Conservation (phyloP, 495 filamentous ascomycete species). For the Jackrogersella multiformis region DNA sequence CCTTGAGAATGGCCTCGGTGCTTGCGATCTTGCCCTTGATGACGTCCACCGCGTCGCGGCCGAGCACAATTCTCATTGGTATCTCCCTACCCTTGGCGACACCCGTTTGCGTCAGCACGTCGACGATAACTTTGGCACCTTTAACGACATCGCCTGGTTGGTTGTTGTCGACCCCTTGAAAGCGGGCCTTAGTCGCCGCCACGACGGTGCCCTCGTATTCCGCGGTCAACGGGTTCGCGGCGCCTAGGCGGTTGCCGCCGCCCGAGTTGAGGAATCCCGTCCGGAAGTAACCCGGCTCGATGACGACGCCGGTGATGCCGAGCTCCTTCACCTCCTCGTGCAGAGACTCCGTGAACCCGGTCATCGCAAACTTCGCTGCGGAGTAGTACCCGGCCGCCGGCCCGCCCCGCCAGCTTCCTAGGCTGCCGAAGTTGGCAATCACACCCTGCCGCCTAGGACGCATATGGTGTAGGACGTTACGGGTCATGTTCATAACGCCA, state of each 20-base stretch:
- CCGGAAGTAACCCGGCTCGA: constrained; percentile 62
- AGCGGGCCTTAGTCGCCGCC: constrained; percentile 24
- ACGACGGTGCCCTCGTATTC: constrained; percentile 45
- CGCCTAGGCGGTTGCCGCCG: constrained; percentile 39
- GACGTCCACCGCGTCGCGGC: constrained; percentile 44
- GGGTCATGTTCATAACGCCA: constrained; percentile 55
- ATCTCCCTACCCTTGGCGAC: constrained; percentile 48
- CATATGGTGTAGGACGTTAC: constrained; percentile 55
- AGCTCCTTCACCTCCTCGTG: constrained; percentile 54
- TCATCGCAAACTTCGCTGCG: constrained; percentile 57
- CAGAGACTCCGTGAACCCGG: constrained; percentile 53
- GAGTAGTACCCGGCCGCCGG: constrained; percentile 52
- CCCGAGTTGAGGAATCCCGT: constrained; percentile 45
- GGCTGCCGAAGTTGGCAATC: constrained; percentile 59
- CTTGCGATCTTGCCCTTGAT: constrained; percentile 46
- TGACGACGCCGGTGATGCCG: constrained; percentile 52
- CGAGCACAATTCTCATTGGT: constrained; percentile 47
- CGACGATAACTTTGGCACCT: constrained; percentile 56
- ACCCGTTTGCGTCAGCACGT: constrained; percentile 54
- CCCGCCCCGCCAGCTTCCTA: constrained; percentile 48
- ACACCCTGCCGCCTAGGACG: constrained; percentile 51
- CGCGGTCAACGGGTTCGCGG: constrained; percentile 26
- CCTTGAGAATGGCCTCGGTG: constrained; percentile 46
- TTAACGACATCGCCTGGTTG: constrained; percentile 59
- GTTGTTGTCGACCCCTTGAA: constrained; percentile 42